Evolutionary conservation across 148 eudicot genomes (phyloP).

Genomic region (Persicaria maculosa): DNA sequence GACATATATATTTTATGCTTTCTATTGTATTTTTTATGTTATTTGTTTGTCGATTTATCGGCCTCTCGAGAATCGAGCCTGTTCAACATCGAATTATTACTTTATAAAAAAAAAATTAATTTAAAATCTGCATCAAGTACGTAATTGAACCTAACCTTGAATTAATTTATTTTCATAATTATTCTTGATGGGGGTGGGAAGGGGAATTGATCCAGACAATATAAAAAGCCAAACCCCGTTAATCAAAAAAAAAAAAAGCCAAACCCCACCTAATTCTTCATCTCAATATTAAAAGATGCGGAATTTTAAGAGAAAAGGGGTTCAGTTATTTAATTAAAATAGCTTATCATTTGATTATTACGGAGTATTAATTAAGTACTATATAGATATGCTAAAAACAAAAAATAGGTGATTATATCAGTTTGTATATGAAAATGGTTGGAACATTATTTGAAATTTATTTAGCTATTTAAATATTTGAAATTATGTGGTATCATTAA

Average conservation of each 20-base stretch:
- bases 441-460: not conserved
- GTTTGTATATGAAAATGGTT: not conserved
- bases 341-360: not conserved
- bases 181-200: not conserved
- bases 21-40: too few species aligned
- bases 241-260: too few species aligned
- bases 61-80: too few species aligned
- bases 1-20: too few species aligned
- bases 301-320: not conserved
- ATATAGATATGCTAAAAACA: not conserved
- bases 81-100: too few species aligned
- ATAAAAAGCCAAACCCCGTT: not conserved
- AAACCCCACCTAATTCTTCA: not conserved
- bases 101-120: too few species aligned
- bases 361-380: not conserved
- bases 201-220: slow-evolving; percentile 4
- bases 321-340: not conserved
- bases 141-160: not conserved
- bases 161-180: not conserved
- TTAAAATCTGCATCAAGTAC: too few species aligned
- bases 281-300: not conserved
- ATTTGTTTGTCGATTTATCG: too few species aligned
- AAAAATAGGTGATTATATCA: not conserved
- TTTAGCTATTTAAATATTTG: not conserved
- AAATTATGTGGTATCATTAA: not conserved